Evolutionary conservation across 768 basidiomycete species (phyloP).

Genomic region (Amanita rubescens): DNA sequence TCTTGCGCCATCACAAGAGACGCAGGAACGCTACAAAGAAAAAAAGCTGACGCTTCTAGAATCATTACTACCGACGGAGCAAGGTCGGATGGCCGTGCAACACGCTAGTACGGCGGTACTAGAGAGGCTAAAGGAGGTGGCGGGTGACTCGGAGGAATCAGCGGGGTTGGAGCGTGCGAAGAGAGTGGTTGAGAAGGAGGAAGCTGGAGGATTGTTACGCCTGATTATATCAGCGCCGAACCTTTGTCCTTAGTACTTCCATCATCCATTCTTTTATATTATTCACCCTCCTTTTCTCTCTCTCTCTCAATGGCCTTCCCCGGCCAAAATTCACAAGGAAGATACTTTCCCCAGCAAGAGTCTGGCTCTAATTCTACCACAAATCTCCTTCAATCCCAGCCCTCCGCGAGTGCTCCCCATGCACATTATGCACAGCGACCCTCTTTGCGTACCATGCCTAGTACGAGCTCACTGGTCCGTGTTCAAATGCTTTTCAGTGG

Average conservation of each 20-base stretch:
- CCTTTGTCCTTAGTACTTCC: too few relatives aligned
- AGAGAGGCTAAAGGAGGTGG: slow-evolving; percentile 45
- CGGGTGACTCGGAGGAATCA: slow-evolving; percentile 33
- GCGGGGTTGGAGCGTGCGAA: neutral
- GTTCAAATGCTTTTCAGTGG: neutral
- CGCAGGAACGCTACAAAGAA: neutral
- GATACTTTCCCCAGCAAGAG: slow-evolving; percentile 30
- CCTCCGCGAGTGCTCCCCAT: slow-evolving; percentile 26
- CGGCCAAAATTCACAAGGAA: slow-evolving; percentile 32
- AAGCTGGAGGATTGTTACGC: slow-evolving; percentile 16
- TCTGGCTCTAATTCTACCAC: slow-evolving; percentile 40
- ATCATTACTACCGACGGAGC: slow-evolving; percentile 9
- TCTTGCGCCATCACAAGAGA: slow-evolving; percentile 4
- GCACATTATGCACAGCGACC: slow-evolving; percentile 35
- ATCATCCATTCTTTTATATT: slow-evolving; percentile 16
- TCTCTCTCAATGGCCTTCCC: slow-evolving; percentile 23
- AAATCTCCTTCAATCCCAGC: slow-evolving; percentile 35
- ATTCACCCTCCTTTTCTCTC: slow-evolving; percentile 10
- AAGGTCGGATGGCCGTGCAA: slow-evolving; percentile 27
- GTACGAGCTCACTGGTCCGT: slow-evolving; percentile 36
- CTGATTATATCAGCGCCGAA: slow-evolving; percentile 19
- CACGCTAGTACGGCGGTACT: slow-evolving; percentile 44
- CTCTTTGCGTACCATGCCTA: slow-evolving; percentile 29
- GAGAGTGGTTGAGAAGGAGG: neutral
- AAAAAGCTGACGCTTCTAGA: neutral